Base-by-base conservation (phyloP, 2,329 filamentous ascomycete species). In the Penicillium brasilianum region DNA sequence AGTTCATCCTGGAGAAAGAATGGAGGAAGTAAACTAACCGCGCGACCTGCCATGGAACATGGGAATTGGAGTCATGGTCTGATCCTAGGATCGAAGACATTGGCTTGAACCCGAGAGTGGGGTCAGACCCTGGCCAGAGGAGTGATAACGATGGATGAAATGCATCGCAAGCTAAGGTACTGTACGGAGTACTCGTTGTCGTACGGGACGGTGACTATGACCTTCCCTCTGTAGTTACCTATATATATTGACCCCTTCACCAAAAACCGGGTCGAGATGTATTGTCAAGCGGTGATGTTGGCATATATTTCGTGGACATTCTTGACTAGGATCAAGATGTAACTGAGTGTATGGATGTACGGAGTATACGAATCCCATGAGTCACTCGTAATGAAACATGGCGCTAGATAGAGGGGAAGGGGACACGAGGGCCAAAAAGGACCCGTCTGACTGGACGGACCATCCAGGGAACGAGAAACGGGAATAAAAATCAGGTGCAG, bases 281-380 rank as follows among this genome's bases (percentile, higher is more conserved):
- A 41, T 10, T 9, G 4, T 20, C 37, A 20, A 18, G 18, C n/a
- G 2, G n/a, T 41, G n/a, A 41, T 41, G 9, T 18, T 9, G 8
- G 8, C 8, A 41, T 41, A 10, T 41, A 8, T n/a, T n/a, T 22
- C 10, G 10, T 10, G 1, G 43, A 46, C 7, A 14, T 22, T 46
- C 28, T 46, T 22, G 28, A 16, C 43, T 46, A 46, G 43, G 43
- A 48, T 14, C 22, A 48, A 28, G 44, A 30, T 28, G 44, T 48
- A 48, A 30, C 43, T n/a, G 39, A 43, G 9, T 3, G 25, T 28
- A 28, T 28, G 25, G n/a, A n/a, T n/a, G n/a, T n/a, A n/a, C n/a
- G n/a, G n/a, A n/a, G n/a, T 13, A 58, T 37, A 58, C 56, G 39
- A 30, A 25, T 30, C n/a, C n/a, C 36, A 18, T 52, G 56, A 58